Conservation (phyloP, 2,329 filamentous ascomycete species). For the Chrysoporthe cubensis region DNA sequence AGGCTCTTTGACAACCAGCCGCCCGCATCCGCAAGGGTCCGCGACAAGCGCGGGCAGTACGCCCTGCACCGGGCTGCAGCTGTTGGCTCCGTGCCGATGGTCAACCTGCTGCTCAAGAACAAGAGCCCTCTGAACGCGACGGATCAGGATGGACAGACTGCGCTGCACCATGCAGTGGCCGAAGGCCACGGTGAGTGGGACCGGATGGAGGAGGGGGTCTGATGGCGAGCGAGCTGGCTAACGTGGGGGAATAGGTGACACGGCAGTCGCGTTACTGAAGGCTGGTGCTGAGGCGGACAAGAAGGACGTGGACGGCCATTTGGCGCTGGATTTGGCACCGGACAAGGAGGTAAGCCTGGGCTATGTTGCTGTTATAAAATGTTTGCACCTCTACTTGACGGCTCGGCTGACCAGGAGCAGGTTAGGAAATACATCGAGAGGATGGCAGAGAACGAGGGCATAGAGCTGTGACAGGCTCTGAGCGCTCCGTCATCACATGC, state of each 20-base stretch:
- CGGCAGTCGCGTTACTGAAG: constrained; percentile 80
- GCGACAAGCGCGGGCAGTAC: constrained; percentile 87
- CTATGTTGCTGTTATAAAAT: constrained; percentile 11
- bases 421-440: constrained; percentile 77
- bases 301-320: constrained; percentile 69
- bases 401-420: constrained; percentile 43
- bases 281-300: constrained; percentile 83
- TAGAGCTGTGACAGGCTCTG: constrained; percentile 53
- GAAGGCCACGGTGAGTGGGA: constrained; percentile 63
- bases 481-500: not conserved
- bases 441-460: constrained; percentile 81
- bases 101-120: constrained; percentile 76
- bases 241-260: constrained; percentile 56
- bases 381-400: constrained; percentile 21
- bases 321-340: constrained; percentile 82
- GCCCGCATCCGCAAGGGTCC: constrained; percentile 74
- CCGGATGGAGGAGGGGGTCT: too few species aligned
- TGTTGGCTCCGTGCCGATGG: constrained; percentile 84
- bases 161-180: constrained; percentile 84
- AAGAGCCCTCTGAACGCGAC: constrained; percentile 81
- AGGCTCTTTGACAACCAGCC: constrained; percentile 73
- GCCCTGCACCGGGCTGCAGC: constrained; percentile 91
- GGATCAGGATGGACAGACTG: constrained; percentile 82
- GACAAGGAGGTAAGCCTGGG: constrained; percentile 71
- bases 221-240: constrained; percentile 37